Percentiles rank a stretch among this genome's conserved stretches.
These are phyloP conservation scores for Laburnicola sp. DNA, from an alignment of 2,329 filamentous ascomycete genomes.

Conservation along the genomic window DNA sequence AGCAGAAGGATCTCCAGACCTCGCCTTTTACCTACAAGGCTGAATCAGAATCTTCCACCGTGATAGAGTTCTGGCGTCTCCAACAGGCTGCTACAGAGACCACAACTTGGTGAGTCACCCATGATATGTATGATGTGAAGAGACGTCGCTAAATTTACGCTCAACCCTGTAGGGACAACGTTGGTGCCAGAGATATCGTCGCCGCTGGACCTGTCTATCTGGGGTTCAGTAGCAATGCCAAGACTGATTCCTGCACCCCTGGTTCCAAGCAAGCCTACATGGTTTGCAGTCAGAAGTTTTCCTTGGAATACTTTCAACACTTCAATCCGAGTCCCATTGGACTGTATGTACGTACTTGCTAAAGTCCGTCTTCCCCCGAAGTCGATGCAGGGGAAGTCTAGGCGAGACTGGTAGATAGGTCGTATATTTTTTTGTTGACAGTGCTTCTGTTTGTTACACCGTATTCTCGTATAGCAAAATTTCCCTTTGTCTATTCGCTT, in stretches of 20 bases:
- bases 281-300: conserved; percentile 56
- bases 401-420: too few relatives aligned
- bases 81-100: conserved; percentile 46
- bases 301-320: conserved; percentile 66
- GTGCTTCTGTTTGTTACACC: too few relatives aligned
- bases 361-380: background rate
- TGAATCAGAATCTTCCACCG: conserved; percentile 45
- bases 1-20: conserved; percentile 60
- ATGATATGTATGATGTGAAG: background rate
- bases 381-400: too few relatives aligned
- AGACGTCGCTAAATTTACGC: background rate
- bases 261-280: conserved; percentile 56
- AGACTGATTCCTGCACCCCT: conserved; percentile 57
- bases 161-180: conserved; percentile 43
- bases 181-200: conserved; percentile 50
- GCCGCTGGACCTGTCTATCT: conserved; percentile 52
- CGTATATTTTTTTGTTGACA: too few relatives aligned
- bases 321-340: conserved; percentile 57
- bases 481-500: too few relatives aligned
- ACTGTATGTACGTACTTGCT: conserved; percentile 36
- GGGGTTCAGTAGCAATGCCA: conserved; percentile 58
- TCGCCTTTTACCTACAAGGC: conserved; percentile 60
- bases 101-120: conserved; percentile 50
- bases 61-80: conserved; percentile 56
- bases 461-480: too few relatives aligned